Evolutionary conservation across 345 rosid species (phyloP), one percentile per base, ranked within the genome.

Genomic region (Lepidium sativum): DNA sequence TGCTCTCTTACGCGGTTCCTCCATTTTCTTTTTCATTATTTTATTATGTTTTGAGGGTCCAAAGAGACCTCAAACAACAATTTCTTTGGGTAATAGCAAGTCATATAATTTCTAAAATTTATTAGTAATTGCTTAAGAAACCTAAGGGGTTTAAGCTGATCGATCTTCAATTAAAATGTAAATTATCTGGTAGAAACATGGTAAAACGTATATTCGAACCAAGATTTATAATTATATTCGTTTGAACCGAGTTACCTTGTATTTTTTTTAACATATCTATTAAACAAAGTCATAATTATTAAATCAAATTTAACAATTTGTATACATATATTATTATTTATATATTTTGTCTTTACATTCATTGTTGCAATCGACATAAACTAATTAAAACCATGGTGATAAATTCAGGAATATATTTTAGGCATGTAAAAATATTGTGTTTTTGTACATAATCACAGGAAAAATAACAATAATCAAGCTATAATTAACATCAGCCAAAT

Each of bases 1-100:
- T 2, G 31, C 18, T 54, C 18, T 41, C 53, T 64, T 27, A 64
- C 75, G 75, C 75, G 76, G 58, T 64, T 56, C 70, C 65, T 47
- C 39, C 57, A 12, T 3, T 55, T 45, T 49, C 51, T 37, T 70
- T 27, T 62, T 43, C 43, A 25, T 54, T 44, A 54, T 37, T 61
- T 61, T 69, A 60, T 61, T 69, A 60, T 25, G 16, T 35, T 48
- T 39, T 39, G 12, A 32, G 38, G 61, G 40, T 50, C 67, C 67
- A 60, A 12, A 68, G 33, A 27, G 41, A 25, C 5, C 25, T 29
- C 5, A 67, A 51, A 51, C 45, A 31, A 39, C 25, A 59, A 33
- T 25, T 59, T 57, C 40, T 57, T 49, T 68, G 51, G 23, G 51
- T 38, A 47, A 4, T 33, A 54, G 25, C 55, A 38, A 18, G 32